Base-by-base conservation (phyloP, 352 stramenopile species). In the Phytophthora hybrid region DNA sequence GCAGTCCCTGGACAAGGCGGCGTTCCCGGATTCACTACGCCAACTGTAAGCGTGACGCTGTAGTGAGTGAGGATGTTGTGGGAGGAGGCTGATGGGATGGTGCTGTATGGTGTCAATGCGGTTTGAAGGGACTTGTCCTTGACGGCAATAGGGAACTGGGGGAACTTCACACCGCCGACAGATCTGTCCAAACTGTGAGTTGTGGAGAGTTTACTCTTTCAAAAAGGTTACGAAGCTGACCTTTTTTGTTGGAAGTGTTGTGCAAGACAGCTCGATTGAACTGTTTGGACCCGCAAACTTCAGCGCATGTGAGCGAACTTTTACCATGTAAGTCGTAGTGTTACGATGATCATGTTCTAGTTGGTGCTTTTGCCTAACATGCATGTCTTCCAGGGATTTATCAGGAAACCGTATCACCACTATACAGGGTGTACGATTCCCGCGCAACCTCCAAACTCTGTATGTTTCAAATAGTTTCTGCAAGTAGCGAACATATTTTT, bases 131-230 rank as follows among this genome's bases (percentile, higher is more conserved):
- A 82, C 59, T 5, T 82, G n/a, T 82, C 76, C 8, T 37, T 51
- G 47, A 74, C 65, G 10, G 5, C 21, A 4, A 66, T 82, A 51
- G n/a, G 44, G 44, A 64, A 49, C 6, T 82, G 64, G 60, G 46
- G 54, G 4, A 65, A 71, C 29, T 78, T 82, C 26, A 73, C 58
- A 44, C 51, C 76, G 8, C 76, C 72, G 14, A 75, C 60, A 29
- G 76, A 80, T 29, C 66, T 82, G 26, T 76, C 65, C 26, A 34
- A 77, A n/a, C 39, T 80, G 76, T 82, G 63, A 34, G 76, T 76
- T 59, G 32, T 44, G 1, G 3, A 14, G 13, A 18, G 37, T 44
- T 44, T 16, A 18, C 11, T 4, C 11, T 2, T 1, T 44, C 11
- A 18, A 44, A 1, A 14, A 44, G 37, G 10, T 44, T 11, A n/a